Base-by-base conservation (phyloP, 2,329 filamentous ascomycete species). In the Corniculantispora saksenae region DNA sequence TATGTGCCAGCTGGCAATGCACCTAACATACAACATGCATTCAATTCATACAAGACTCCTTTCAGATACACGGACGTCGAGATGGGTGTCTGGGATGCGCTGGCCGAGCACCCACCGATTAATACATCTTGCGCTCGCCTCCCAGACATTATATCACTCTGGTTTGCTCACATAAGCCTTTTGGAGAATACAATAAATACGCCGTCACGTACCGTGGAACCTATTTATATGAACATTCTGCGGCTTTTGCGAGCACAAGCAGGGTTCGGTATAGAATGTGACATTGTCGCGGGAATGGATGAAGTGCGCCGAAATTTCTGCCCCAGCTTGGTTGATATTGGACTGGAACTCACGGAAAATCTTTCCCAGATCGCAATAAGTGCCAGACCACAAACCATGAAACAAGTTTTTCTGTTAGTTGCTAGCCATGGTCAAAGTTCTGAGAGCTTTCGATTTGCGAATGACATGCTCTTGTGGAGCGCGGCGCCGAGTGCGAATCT, bases 241-340 rank as follows among this genome's bases (percentile, higher is more conserved):
- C 40, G 61, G 1, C 25, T 63, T 13, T 15, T 63, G 9, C 61
- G 61, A 7, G 61, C 61, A 25, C 61, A 63, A 38, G 3, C 51
- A 15, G 53, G 61, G 0, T 55, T 63, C 17, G n/a, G 53, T n/a
- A 25, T 29, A 7, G 61, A 63, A 57, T 15, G n/a, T 0, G 53
- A 63, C n/a, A 47, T 54, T 17, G 61, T 63, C 43, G 35, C 61
- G 38, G 61, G 61, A 12, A 63, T 63, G 61, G 61, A 63, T n/a
- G 53, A 63, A 21, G 43, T 45, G 50, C 50, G 53, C 10, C 40
- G 40, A 8, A 23, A 40, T n/a, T 23, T 6, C 21, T 50, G 35
- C 38, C 40, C 61, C 29, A 55, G 56, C 12, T 40, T 59, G 25
- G 56, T 59, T 25, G 56, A 59, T 21, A 59, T 63, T 8, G 61